Percentiles rank a stretch among this genome's conserved stretches.
Conservation (phyloP, 257 asterid species). For the Ajuga chamaepitys region DNA sequence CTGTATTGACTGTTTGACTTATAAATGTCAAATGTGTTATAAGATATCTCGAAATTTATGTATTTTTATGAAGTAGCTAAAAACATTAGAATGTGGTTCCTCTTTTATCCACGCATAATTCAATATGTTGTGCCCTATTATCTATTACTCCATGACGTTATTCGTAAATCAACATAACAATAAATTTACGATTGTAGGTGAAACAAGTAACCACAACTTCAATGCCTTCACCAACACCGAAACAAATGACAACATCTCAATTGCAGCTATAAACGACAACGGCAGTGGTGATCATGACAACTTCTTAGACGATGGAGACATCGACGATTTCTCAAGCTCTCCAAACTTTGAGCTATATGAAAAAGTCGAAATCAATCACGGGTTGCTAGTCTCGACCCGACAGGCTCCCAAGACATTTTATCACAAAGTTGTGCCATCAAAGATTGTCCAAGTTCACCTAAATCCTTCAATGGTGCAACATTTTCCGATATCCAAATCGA, state of each 20-base stretch:
- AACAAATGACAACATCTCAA: constrained; percentile 23
- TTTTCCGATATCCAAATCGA: constrained; percentile 14
- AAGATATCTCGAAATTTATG: no score
- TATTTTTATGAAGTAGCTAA: no score
- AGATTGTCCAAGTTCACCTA: constrained; percentile 38
- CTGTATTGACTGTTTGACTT: no score
- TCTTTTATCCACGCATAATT: no score
- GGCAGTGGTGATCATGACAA: constrained; percentile 10
- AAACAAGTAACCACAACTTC: constrained; percentile 27
- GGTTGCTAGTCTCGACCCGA: constrained; percentile 52
- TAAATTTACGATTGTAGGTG: no score
- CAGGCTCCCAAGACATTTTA: constrained; percentile 44
- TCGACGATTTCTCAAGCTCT: constrained; percentile 36
- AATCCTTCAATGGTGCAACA: constrained; percentile 24
- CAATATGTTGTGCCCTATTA: no score
- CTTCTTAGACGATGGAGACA: constrained; percentile 39
- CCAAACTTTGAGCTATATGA: constrained; percentile 35
- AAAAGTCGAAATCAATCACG: constrained; percentile 38
- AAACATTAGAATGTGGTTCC: no score
- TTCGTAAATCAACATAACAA: no score
- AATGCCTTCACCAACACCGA: constrained; percentile 19
- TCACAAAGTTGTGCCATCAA: constrained; percentile 52
- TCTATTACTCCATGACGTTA: no score
- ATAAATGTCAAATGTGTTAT: no score
- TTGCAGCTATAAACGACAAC: constrained; percentile 18